A percentile compares a stretch with the other conserved stretches of the same genome.
Conservation (phyloP, 176 grass and related monocot genomes). For the Aegilops tauschii region DNA sequence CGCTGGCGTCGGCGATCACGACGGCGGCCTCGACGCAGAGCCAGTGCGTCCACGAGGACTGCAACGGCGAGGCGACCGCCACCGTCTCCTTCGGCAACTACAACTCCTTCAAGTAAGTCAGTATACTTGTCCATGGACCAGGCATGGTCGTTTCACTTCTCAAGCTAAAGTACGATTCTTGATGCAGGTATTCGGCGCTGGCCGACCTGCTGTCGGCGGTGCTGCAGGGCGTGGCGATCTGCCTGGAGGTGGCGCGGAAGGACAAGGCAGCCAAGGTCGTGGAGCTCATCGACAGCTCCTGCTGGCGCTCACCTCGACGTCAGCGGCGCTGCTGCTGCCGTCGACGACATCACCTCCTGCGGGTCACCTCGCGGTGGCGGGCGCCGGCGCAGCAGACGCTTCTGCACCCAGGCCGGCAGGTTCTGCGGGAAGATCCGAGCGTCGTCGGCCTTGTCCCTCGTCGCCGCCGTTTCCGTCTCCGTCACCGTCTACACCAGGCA, state of each 20-base stretch:
- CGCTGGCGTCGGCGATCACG: slow-evolving; percentile 15
- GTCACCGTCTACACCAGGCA: not conserved
- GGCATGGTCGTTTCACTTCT: not conserved
- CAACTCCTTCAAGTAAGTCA: slow-evolving; percentile 13
- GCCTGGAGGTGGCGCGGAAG: slow-evolving; percentile 1
- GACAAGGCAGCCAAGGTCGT: not conserved
- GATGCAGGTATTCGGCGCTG: not conserved
- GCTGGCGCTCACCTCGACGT: slow-evolving; percentile 18
- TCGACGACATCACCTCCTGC: slow-evolving; percentile 36
- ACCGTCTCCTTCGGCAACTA: slow-evolving; percentile 14
- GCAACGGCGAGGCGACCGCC: too few species aligned
- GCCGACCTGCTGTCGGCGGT: slow-evolving; percentile 10
- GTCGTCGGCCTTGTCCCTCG: not conserved
- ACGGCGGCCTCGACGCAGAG: not conserved
- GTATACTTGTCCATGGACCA: not conserved
- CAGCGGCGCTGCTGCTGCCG: slow-evolving; percentile 1
- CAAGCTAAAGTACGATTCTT: not conserved
- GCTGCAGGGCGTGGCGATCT: slow-evolving; percentile 37
- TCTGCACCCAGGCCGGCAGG: not conserved
- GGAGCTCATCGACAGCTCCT: slow-evolving; percentile 25
- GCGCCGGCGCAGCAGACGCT: not conserved
- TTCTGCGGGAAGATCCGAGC: not conserved
- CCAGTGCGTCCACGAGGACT: not conserved
- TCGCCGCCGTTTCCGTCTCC: not conserved
- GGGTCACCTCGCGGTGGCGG: not conserved